Conservation (phyloP, 768 basidiomycete species). For the Cystobasidium tubakii region DNA sequence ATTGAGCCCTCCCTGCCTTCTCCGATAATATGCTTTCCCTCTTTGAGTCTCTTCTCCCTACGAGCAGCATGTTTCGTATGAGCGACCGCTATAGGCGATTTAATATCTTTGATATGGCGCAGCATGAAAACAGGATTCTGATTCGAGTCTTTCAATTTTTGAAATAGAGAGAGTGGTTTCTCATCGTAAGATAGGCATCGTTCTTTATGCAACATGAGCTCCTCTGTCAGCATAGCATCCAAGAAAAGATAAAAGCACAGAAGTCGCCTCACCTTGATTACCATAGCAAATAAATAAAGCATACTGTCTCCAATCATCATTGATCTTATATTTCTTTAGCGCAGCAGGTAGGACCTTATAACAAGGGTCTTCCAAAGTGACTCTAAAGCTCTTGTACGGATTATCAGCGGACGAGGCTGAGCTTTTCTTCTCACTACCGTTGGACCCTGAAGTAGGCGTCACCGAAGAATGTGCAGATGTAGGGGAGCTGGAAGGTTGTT, state of each 20-base stretch:
- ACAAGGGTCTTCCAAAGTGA: conserved; percentile 93
- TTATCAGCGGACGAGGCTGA: conserved; percentile 52
- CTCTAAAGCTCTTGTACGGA: conserved; percentile 83
- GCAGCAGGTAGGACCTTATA: conserved; percentile 98
- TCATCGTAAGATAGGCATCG: conserved; percentile 96
- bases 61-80: conserved; percentile 90
- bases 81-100: conserved; percentile 92
- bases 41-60: conserved; percentile 42
- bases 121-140: conserved; percentile 99
- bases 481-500: background rate
- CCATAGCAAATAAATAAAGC: conserved; percentile 99
- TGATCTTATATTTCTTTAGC: conserved; percentile 96
- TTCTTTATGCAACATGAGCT: no score
- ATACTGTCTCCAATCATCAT: conserved; percentile 98
- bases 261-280: conserved; percentile 59
- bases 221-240: no score
- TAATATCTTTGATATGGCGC: conserved; percentile 91
- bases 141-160: conserved; percentile 90
- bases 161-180: conserved; percentile 92
- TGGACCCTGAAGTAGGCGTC: background rate
- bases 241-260: background rate
- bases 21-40: conserved; percentile 40
- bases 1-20: conserved; percentile 38
- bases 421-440: background rate
- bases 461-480: background rate